Percentiles rank a stretch among this genome's conserved stretches.
phyloP scores from a whole-genome alignment of 2,329 filamentous ascomycete species.

The Aspergillus sp. region DNA sequence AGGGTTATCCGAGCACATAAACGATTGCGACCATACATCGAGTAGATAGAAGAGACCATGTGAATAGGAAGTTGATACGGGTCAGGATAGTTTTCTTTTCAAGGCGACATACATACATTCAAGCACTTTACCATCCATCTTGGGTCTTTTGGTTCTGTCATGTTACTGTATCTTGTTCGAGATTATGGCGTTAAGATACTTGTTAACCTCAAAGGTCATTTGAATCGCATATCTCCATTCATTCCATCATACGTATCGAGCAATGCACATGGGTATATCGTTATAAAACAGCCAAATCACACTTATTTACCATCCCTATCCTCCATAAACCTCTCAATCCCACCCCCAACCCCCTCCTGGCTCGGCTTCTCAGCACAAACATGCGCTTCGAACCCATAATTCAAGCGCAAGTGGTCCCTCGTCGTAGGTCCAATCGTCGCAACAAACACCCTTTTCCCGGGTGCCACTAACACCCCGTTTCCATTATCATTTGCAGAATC shows the following conservation, averaged over 20 bases:
- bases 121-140: no score
- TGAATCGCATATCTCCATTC: background rate
- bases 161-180: no score
- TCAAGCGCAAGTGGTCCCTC: conserved; percentile 56
- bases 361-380: conserved; percentile 73
- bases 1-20: background rate
- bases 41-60: conserved; percentile 5
- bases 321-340: conserved; percentile 51
- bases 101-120: no score
- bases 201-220: no score
- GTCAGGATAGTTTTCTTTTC: background rate
- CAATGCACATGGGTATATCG: background rate
- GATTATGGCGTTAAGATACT: no score
- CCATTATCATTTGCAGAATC: conserved; percentile 9
- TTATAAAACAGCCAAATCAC: background rate
- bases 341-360: conserved; percentile 68
- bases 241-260: background rate
- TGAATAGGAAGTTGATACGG: background rate
- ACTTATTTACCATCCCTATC: background rate
- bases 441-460: conserved; percentile 45
- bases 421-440: conserved; percentile 95
- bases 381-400: conserved; percentile 40
- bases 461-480: background rate
- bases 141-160: no score
- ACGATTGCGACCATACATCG: background rate